phyloP scores from a whole-genome alignment of 1,284 basidiomycete species.

The Mycena sp. region DNA sequence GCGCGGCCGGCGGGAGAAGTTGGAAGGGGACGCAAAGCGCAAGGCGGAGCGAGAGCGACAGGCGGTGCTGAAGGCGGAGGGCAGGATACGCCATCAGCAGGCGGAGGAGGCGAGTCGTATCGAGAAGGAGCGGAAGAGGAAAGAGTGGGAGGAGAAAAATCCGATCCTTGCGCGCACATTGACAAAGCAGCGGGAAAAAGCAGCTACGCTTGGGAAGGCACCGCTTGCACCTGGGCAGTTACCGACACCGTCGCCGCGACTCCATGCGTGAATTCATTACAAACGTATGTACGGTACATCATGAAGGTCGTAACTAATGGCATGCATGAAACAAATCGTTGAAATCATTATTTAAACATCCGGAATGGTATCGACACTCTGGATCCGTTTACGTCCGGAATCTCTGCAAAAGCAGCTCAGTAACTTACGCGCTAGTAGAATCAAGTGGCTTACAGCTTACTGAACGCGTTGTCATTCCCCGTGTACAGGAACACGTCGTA shows the following conservation, averaged over 20 bases:
- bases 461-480: constrained; percentile 38
- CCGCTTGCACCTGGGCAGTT: too few species aligned
- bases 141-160: constrained; percentile 18
- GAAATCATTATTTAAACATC: too few species aligned
- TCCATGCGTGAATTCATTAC: too few species aligned
- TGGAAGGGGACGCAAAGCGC: not conserved
- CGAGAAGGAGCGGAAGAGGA: constrained; percentile 8
- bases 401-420: not conserved
- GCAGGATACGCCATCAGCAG: constrained; percentile 5
- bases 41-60: constrained; percentile 1
- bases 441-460: not conserved
- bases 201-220: too few species aligned
- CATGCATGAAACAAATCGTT: too few species aligned
- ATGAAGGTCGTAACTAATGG: too few species aligned
- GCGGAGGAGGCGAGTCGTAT: constrained; percentile 7
- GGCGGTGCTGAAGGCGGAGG: not conserved
- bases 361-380: too few species aligned
- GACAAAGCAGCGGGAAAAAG: not conserved
- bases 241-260: too few species aligned
- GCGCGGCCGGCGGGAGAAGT: not conserved
- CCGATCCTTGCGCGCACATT: not conserved
- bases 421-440: not conserved
- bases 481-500: constrained; percentile 50
- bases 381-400: not conserved
- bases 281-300: too few species aligned